Evolutionary conservation across 352 stramenopile genomes (phyloP).

Genomic region (Phytophthora sp.): DNA sequence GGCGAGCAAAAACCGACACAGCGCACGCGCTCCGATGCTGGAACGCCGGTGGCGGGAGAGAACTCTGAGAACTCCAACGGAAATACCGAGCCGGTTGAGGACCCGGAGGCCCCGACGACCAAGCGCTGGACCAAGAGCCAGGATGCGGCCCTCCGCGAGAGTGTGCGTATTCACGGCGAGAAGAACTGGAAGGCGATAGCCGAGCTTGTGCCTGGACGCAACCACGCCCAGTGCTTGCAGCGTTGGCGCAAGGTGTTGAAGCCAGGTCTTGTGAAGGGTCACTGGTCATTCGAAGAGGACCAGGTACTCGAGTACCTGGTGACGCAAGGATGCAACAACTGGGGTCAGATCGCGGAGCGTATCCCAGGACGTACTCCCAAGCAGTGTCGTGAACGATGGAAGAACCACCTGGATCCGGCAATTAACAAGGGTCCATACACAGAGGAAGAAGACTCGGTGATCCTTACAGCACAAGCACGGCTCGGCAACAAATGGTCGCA

Average conservation of each 20-base stretch:
- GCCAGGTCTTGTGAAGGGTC: slow-evolving; percentile 95
- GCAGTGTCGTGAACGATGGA: slow-evolving; percentile 92
- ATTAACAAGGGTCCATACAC: slow-evolving; percentile 97
- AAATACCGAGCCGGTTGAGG: slow-evolving; percentile 43
- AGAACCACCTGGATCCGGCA: slow-evolving; percentile 87
- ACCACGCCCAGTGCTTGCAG: slow-evolving; percentile 90
- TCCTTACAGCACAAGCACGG: slow-evolving; percentile 89
- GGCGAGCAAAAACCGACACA: slow-evolving; percentile 70
- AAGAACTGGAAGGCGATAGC: slow-evolving; percentile 93
- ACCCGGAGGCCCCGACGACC: slow-evolving; percentile 78
- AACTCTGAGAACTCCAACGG: slow-evolving; percentile 44
- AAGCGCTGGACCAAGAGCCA: slow-evolving; percentile 91
- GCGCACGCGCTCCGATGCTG: slow-evolving; percentile 53
- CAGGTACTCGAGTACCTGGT: slow-evolving; percentile 92
- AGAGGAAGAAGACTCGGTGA: slow-evolving; percentile 93
- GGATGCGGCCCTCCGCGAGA: slow-evolving; percentile 83
- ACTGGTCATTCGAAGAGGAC: slow-evolving; percentile 96
- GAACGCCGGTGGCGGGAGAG: slow-evolving; percentile 28
- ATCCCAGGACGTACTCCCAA: slow-evolving; percentile 94
- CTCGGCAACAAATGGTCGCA: slow-evolving; percentile 97
- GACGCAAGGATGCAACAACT: slow-evolving; percentile 92
- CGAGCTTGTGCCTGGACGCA: slow-evolving; percentile 80
- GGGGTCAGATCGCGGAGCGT: slow-evolving; percentile 91
- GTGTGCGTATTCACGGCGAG: slow-evolving; percentile 82
- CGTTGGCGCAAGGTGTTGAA: slow-evolving; percentile 94